Conservation (phyloP, 2,329 filamentous ascomycete genomes). For the Thielaviopsis ethacetica region DNA sequence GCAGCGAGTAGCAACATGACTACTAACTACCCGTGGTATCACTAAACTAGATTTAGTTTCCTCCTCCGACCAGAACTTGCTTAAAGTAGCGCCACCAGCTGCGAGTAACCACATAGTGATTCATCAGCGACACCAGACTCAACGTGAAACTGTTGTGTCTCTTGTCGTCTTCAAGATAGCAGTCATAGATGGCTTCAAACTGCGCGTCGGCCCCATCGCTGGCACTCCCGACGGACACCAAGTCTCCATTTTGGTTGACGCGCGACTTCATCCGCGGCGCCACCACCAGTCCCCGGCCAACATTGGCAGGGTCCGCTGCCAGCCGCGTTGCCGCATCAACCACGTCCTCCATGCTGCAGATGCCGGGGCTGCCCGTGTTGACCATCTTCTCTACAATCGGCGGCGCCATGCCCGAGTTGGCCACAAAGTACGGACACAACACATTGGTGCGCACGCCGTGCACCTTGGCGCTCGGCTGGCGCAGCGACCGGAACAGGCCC, state of each 20-base stretch:
- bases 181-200: neutral
- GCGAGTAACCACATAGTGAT: neutral
- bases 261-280: conserved; percentile 31
- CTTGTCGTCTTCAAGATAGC: neutral
- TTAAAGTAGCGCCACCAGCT: neutral
- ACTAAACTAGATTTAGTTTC: too few relatives aligned
- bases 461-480: conserved; percentile 27
- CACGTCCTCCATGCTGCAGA: conserved; percentile 40
- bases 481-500: conserved; percentile 44
- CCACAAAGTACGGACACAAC: conserved; percentile 49
- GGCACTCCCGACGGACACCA: neutral
- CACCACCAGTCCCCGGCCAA: conserved; percentile 40
- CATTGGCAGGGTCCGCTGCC: conserved; percentile 38
- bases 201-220: neutral
- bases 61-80: neutral
- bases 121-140: neutral
- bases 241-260: neutral
- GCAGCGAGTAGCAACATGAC: too few relatives aligned
- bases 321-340: conserved; percentile 47
- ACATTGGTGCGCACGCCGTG: conserved; percentile 44
- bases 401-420: conserved; percentile 40
- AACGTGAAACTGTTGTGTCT: neutral
- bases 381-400: conserved; percentile 28
- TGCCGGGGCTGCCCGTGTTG: conserved; percentile 26
- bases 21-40: neutral